A percentile compares a stretch with the other conserved stretches of the same genome.
Evolutionary conservation across 768 basidiomycete genomes (phyloP).

Genomic region (Arthromyces matolae): DNA sequence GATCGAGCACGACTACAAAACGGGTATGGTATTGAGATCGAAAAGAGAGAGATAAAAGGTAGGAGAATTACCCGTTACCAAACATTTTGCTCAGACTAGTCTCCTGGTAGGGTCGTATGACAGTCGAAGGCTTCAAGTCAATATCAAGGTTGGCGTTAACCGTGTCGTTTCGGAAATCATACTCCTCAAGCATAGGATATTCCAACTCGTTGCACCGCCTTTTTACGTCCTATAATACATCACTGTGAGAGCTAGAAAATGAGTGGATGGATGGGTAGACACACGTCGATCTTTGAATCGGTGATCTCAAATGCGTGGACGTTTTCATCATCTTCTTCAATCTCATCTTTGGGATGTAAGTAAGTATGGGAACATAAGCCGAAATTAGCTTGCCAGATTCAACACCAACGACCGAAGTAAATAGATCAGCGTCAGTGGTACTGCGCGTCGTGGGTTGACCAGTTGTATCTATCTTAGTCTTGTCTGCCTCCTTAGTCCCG

Average conservation of each 20-base stretch:
- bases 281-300: conserved; percentile 88
- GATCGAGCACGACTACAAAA: conserved; percentile 85
- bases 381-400: conserved; percentile 80
- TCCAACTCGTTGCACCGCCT: conserved; percentile 95
- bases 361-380: too few species aligned
- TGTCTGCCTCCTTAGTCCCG: conserved; percentile 75
- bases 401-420: conserved; percentile 95
- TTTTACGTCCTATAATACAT: conserved; percentile 73
- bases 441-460: conserved; percentile 20
- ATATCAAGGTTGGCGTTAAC: conserved; percentile 97
- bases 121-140: conserved; percentile 95
- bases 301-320: conserved; percentile 97
- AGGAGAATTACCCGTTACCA: conserved; percentile 76
- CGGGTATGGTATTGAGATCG: conserved; percentile 8
- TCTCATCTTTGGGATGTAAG: conserved; percentile 60
- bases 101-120: conserved; percentile 97
- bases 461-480: conserved; percentile 50
- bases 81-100: conserved; percentile 99
- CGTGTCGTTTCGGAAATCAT: conserved; percentile 97
- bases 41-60: conserved; percentile 2
- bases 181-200: conserved; percentile 98
- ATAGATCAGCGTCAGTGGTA: conserved; percentile 68
- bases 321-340: conserved; percentile 96
- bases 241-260: conserved; percentile 4
- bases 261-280: conserved; percentile 19